phyloP scores from a whole-genome alignment of 176 grass and related monocot species.

The Hyparrhenia diplandra region DNA sequence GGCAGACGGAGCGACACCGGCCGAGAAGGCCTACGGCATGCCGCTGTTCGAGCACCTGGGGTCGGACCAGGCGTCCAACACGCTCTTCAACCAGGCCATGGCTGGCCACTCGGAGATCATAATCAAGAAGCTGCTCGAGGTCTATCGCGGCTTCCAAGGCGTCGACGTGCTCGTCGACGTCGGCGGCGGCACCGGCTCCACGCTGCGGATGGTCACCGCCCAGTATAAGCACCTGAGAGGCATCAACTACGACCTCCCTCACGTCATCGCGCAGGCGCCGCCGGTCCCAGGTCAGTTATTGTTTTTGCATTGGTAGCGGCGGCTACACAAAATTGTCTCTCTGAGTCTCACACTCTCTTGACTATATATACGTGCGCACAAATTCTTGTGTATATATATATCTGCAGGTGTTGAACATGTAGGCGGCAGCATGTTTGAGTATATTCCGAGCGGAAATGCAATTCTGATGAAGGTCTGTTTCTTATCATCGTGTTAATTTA shows the following conservation, averaged over 20 bases:
- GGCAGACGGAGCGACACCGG: neutral
- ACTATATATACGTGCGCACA: too few relatives aligned
- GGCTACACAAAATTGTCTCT: neutral
- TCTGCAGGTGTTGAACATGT: conserved; percentile 19
- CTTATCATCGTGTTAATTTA: too few relatives aligned
- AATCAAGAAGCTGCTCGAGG: conserved; percentile 15
- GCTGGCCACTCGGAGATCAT: neutral
- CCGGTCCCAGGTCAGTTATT: neutral
- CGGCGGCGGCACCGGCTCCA: conserved; percentile 23
- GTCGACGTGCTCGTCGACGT: conserved; percentile 34
- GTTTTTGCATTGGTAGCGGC: neutral
- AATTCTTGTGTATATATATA: neutral
- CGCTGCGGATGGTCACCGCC: conserved; percentile 12
- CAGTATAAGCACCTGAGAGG: neutral
- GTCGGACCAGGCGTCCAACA: neutral
- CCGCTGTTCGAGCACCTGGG: neutral
- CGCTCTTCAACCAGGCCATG: neutral
- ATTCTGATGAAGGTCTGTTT: too few relatives aligned
- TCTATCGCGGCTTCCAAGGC: neutral
- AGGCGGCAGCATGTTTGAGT: conserved; percentile 28
- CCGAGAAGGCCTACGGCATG: neutral
- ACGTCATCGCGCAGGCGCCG: conserved; percentile 26
- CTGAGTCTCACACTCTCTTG: too few relatives aligned
- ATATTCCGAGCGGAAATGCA: conserved; percentile 17
- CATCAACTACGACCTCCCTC: conserved; percentile 38